Evolutionary conservation across 495 filamentous ascomycete species (phyloP), one percentile per base, ranked within the genome.

Genomic region (Tuber melanosporum): DNA sequence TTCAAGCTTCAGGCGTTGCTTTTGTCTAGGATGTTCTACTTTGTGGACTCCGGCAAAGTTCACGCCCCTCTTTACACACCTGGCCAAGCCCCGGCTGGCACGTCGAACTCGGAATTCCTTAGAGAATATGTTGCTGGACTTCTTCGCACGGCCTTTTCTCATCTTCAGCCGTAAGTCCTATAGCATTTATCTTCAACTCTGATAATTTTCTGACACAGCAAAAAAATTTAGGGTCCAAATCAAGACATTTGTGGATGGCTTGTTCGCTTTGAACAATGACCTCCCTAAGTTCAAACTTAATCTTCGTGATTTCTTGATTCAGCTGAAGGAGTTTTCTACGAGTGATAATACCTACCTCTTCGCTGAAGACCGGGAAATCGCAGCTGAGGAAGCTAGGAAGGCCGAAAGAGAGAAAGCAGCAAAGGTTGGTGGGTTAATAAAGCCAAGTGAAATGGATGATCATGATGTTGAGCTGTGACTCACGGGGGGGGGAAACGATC

Each of bases 1-100:
- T 99, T 98, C 88, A 99, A 98, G 86, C 92, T 93, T 15, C 95
- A 99, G 85, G 94, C 94, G 2, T 89, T 95, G 88, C 87, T 99
- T 62, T 87, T 99, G 71, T 93, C 95, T 71, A 91, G 94, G 80
- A 95, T 99, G 92, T 98, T 99, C 86, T 94, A 92, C 86, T 94
- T 98, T 71, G 89, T 97, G 20, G 84, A 87, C 44, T 87, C 89
- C 4, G 92, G 93, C 42, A 97, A 95, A 87, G 93, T 99, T 76
- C 90, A 92, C 78, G 93, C 94, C 39, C 95, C 96, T 0, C 92
- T 99, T 75, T 98, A 98, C 85, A 84, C 87, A 2, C 87, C 90
- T 70, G 92, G 93, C 7, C 93, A 97, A 85, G 95, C 93, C 1
- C 90, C 91, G 66, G 85, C 87, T 26, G 95, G 95, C 42, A 98